Evolutionary conservation across 2,329 filamentous ascomycete genomes (phyloP).

Genomic region (Fusarium sp.): DNA sequence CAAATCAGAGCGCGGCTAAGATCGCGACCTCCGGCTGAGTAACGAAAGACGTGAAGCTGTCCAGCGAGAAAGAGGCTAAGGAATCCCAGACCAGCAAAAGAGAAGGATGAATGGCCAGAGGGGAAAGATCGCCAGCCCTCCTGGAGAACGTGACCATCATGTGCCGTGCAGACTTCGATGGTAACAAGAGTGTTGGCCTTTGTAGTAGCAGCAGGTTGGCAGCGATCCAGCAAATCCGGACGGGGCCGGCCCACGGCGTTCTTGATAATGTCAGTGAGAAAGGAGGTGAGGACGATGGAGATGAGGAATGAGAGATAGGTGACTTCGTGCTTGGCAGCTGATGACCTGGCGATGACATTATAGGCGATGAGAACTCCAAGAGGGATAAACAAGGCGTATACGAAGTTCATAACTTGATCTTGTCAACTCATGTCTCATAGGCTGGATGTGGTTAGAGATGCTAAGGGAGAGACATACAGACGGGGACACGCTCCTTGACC

Average conservation of each 20-base stretch:
- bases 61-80: constrained; percentile 77
- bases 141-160: constrained; percentile 75
- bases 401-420: constrained; percentile 73
- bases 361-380: constrained; percentile 73
- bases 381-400: constrained; percentile 82
- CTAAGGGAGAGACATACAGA: constrained; percentile 64
- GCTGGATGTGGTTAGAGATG: neutral
- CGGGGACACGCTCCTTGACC: constrained; percentile 82
- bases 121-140: constrained; percentile 90
- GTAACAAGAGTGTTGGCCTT: constrained; percentile 66
- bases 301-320: constrained; percentile 85
- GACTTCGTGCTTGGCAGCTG: constrained; percentile 84
- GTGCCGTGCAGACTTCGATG: constrained; percentile 79
- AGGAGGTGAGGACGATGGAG: constrained; percentile 78
- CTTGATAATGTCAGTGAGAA: constrained; percentile 92
- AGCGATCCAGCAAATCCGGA: constrained; percentile 76
- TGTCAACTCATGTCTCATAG: constrained; percentile 1
- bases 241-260: constrained; percentile 84
- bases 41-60: constrained; percentile 69
- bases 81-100: constrained; percentile 83
- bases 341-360: constrained; percentile 71
- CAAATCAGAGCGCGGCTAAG: constrained; percentile 68
- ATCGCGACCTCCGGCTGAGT: constrained; percentile 59
- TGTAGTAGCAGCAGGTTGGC: constrained; percentile 72
- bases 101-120: constrained; percentile 82